These are phyloP conservation scores for Aureobasidium melanogenum DNA, from an alignment of 2,329 filamentous ascomycete species.

Conservation along the genomic window DNA sequence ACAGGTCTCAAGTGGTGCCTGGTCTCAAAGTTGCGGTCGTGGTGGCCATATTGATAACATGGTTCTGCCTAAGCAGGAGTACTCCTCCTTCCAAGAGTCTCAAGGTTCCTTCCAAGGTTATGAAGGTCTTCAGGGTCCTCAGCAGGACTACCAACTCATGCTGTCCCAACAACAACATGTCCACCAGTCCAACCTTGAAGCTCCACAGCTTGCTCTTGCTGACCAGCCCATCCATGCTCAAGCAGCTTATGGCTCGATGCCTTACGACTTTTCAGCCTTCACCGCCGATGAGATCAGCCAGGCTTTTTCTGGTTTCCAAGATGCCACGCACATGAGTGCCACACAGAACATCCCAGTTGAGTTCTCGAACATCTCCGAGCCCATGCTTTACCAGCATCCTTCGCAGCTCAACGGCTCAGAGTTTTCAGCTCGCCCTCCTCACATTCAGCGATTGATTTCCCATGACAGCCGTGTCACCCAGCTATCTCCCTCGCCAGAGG, in stretches of 20 bases:
- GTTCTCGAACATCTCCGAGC: neutral
- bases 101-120: neutral
- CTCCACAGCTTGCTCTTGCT: neutral
- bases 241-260: neutral
- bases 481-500: neutral
- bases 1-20: constrained; percentile 13
- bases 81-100: neutral
- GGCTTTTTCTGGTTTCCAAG: neutral
- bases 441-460: neutral
- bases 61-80: neutral
- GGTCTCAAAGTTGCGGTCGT: constrained; percentile 12
- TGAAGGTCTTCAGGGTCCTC: neutral
- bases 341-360: neutral
- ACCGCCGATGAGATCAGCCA: neutral
- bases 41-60: constrained; percentile 10
- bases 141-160: neutral
- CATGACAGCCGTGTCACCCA: neutral
- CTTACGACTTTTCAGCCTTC: neutral
- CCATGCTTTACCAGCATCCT: neutral
- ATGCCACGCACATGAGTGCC: neutral
- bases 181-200: neutral
- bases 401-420: neutral
- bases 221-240: neutral
- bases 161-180: neutral
- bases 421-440: neutral